Evolutionary conservation across 2,329 filamentous ascomycete species (phyloP).

Genomic region (Ilyonectria mors-panacis): DNA sequence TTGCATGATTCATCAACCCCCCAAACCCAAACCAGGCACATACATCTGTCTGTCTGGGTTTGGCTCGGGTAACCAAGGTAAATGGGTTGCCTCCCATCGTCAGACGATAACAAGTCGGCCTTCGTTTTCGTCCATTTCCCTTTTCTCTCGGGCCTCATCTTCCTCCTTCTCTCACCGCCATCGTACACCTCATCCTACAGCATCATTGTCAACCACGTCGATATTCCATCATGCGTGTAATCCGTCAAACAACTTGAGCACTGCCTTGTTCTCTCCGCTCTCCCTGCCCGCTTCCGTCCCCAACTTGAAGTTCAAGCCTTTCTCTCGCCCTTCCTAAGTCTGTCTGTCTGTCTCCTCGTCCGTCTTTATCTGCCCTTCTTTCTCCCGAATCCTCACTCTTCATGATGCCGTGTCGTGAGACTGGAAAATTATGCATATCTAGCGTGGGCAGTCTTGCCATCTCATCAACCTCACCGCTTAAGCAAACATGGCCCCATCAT

Average conservation of each 20-base stretch:
- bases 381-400: background rate
- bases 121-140: constrained; percentile 30
- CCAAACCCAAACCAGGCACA: constrained; percentile 8
- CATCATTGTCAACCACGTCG: constrained; percentile 21
- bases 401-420: background rate
- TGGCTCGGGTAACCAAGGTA: constrained; percentile 16
- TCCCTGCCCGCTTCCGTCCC: background rate
- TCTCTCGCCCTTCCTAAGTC: background rate
- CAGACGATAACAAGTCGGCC: constrained; percentile 47
- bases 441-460: background rate
- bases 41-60: constrained; percentile 4
- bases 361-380: no score
- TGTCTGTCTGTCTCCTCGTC: background rate
- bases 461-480: background rate
- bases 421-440: background rate
- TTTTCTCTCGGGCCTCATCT: constrained; percentile 8
- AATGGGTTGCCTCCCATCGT: constrained; percentile 40
- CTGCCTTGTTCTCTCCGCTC: background rate
- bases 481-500: constrained; percentile 6
- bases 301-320: background rate
- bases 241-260: background rate
- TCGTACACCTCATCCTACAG: constrained; percentile 5
- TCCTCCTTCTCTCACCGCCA: constrained; percentile 31
- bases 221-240: constrained; percentile 5
- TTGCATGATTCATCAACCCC: constrained; percentile 31